Base-by-base conservation (phyloP, 345 rosid genomes). In the Xanthoceras sorbifolium region DNA sequence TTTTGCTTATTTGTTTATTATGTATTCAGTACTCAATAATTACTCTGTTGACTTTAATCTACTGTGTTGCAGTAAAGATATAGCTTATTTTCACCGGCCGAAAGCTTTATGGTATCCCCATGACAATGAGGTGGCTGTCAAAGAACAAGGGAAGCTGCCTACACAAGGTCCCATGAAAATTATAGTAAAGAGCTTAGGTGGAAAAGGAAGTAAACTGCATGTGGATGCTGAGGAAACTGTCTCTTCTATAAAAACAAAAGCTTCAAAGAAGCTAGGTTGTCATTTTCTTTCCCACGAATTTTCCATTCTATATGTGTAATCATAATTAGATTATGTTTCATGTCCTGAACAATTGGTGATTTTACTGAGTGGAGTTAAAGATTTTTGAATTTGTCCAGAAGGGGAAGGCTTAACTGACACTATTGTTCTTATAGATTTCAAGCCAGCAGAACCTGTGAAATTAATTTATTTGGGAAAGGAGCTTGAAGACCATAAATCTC, bases 101-200 rank as follows among this genome's bases (percentile, higher is more conserved):
- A 92, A 90, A 86, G 93, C 97, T 59, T 77, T 89, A 62, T 96
- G 99, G 99, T 96, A 90, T 85, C 99, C 98, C 22, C 97, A 92
- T 82, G 97, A 89, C 79, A 92, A 86, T 88, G 98, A 92, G 86
- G 90, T 93, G 76, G 97, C 97, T 69, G 92, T 91, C 74, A 92
- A 92, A 84, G 91, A 89, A 77, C 97, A 87, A 87, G 92, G 89
- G 75, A 92, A 90, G 88, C 84, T 90, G 67, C 91, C 96, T 38
- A 83, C 95, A 6, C 86, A 82, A 63, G 94, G 99, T 46, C 87
- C 92, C 64, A 92, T 93, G 99, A 93, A 91, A 85, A 83, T 93
- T 71, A 84, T 96, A 72, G 73, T 96, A 42, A 96, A 93, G 93
- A 96, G 98, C 83, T 84, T 96, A 80, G 99, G 99, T 73, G 99